Evolutionary conservation across 139 green algal genomes (phyloP).

Genomic region (Mesostigma viride): DNA sequence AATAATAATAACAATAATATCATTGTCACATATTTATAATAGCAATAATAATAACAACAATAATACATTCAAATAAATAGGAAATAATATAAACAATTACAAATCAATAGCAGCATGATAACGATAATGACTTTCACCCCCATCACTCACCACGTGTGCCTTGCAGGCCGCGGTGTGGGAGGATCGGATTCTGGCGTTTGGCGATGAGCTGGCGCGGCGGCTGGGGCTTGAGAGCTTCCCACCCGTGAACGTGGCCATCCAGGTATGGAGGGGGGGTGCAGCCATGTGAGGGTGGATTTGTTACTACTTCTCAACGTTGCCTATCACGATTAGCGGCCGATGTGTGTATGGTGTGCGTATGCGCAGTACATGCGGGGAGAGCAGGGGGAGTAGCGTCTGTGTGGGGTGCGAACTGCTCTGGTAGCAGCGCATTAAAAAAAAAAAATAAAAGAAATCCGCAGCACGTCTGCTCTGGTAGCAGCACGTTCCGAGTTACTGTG

Average conservation of each 20-base stretch:
- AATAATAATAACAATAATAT: neutral
- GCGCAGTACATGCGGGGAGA: neutral
- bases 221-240: neutral
- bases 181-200: conserved; percentile 4
- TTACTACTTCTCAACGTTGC: too few relatives aligned
- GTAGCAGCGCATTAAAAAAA: neutral
- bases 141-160: neutral
- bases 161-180: neutral
- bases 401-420: neutral
- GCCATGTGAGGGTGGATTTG: too few relatives aligned
- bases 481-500: too few relatives aligned
- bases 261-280: neutral
- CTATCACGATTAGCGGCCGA: too few relatives aligned
- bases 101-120: neutral
- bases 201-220: neutral
- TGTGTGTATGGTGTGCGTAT: too few relatives aligned
- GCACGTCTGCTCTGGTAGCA: too few relatives aligned
- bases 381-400: neutral
- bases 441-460: neutral
- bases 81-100: neutral
- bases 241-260: neutral
- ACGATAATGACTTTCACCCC: neutral
- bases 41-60: neutral
- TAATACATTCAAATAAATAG: neutral
- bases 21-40: neutral